phyloP scores from a whole-genome alignment of 2,329 filamentous ascomycete species.

The Alternaria sp. region DNA sequence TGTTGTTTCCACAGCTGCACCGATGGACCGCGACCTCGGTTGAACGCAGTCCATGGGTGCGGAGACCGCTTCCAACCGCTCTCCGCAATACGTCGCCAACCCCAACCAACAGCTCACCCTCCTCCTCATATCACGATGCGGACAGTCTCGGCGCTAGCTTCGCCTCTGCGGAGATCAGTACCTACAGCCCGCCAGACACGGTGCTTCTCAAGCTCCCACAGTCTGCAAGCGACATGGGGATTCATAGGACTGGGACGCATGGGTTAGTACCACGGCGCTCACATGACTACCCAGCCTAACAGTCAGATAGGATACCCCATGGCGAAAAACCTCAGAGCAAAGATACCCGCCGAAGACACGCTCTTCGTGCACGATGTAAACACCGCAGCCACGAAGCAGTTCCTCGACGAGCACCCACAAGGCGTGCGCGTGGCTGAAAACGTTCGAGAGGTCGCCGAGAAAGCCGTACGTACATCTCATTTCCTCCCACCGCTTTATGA shows the following conservation, averaged over 20 bases:
- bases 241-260: conserved; percentile 61
- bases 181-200: conserved; percentile 32
- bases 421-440: conserved; percentile 64
- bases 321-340: conserved; percentile 74
- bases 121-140: conserved; percentile 34
- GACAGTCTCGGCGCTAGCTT: conserved; percentile 37
- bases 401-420: conserved; percentile 63
- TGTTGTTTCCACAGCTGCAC: conserved; percentile 13
- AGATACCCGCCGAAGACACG: conserved; percentile 69
- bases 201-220: conserved; percentile 55
- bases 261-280: conserved; percentile 50
- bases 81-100: conserved; percentile 28
- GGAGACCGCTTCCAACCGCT: conserved; percentile 45
- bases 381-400: conserved; percentile 61
- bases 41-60: conserved; percentile 37
- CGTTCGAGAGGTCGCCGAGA: conserved; percentile 70
- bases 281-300: conserved; percentile 34
- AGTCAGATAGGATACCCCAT: conserved; percentile 69
- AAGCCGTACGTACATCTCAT: conserved; percentile 65
- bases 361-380: conserved; percentile 74
- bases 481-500: conserved; percentile 50
- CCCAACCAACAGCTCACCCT: conserved; percentile 26
- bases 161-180: conserved; percentile 36
- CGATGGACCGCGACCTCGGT: conserved; percentile 43
- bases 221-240: conserved; percentile 57